Percentiles rank a stretch among this genome's conserved stretches.
Conservation (phyloP, 2,329 filamentous ascomycete genomes). For the Neocucurbitaria cava region DNA sequence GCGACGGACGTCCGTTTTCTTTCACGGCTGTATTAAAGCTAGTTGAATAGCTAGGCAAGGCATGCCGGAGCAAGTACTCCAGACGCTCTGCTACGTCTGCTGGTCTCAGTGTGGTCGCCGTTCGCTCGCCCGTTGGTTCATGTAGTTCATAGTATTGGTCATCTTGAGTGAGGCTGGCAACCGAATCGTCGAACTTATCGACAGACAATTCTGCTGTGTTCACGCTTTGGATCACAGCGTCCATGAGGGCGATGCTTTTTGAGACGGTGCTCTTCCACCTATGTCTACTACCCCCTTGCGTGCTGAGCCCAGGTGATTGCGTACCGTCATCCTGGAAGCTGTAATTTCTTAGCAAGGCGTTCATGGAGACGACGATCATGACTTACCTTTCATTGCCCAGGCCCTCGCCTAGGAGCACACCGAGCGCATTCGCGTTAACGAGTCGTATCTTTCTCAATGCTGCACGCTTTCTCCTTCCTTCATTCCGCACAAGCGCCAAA, state of each 20-base stretch:
- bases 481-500: constrained; percentile 74
- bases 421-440: constrained; percentile 84
- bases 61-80: constrained; percentile 70
- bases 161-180: constrained; percentile 63
- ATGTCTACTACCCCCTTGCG: constrained; percentile 53
- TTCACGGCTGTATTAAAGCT: constrained; percentile 64
- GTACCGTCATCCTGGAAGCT: constrained; percentile 66
- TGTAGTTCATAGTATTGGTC: constrained; percentile 55
- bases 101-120: constrained; percentile 45
- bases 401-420: constrained; percentile 86
- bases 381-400: constrained; percentile 63
- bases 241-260: constrained; percentile 83
- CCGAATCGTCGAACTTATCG: constrained; percentile 62
- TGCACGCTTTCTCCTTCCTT: constrained; percentile 77
- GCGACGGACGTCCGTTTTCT: constrained; percentile 77
- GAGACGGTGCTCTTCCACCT: constrained; percentile 79
- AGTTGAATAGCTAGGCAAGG: constrained; percentile 71
- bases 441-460: constrained; percentile 75
- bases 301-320: constrained; percentile 49
- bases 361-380: background rate
- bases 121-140: constrained; percentile 44
- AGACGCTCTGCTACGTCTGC: constrained; percentile 71
- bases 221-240: constrained; percentile 79
- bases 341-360: constrained; percentile 50
- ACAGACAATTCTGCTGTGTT: constrained; percentile 64